Base-by-base conservation (phyloP, 192 early-diverging fungal genomes). In the Chytriomyces confervae region DNA sequence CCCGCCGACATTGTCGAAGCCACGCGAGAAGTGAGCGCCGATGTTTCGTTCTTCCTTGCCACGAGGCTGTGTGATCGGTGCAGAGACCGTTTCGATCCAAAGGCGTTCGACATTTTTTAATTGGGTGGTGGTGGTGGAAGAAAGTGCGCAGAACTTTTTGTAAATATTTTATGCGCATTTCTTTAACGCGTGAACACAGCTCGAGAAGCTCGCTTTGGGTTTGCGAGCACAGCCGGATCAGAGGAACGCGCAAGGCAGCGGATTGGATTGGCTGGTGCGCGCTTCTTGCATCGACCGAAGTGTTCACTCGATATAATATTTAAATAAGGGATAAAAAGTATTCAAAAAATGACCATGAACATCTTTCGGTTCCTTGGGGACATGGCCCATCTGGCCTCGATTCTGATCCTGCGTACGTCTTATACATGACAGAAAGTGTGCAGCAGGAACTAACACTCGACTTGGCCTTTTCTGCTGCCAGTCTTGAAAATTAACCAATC, bases 331-430 rank as follows among this genome's bases (percentile, higher is more conserved):
- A n/a, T n/a, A 64, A 64, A 64, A n/a, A n/a, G n/a, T n/a, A n/a
- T n/a, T n/a, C n/a, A 16, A 47, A 48, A 47, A n/a, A 69, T 69
- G 67, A 75, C 64, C 0, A 97, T 99, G 95, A 99, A 99, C 83
- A 82, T 96, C 78, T 97, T 98, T 86, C 92, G 94, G 49, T 88
- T 97, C 62, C 72, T 92, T 27, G 96, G 93, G 61, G 95, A 98
- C 87, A 84, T 99, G 87, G 92, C 96, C 87, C 97, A 97, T 83
- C 84, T 97, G 81, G 94, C 91, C 75, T 98, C 96, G 43, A 95
- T 97, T 81, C 83, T 94, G 69, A 96, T 99, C 84, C 87, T 99
- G 48, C 86, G 78, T 79, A 62, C n/a, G 78, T 68, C 20, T n/a
- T 16, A 18, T 27, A 5, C 66, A 50, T 4, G 50, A 1, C 11